Evolutionary conservation across 2,329 filamentous ascomycete species (phyloP).

Genomic region (Ceratocystis diversiconidia): DNA sequence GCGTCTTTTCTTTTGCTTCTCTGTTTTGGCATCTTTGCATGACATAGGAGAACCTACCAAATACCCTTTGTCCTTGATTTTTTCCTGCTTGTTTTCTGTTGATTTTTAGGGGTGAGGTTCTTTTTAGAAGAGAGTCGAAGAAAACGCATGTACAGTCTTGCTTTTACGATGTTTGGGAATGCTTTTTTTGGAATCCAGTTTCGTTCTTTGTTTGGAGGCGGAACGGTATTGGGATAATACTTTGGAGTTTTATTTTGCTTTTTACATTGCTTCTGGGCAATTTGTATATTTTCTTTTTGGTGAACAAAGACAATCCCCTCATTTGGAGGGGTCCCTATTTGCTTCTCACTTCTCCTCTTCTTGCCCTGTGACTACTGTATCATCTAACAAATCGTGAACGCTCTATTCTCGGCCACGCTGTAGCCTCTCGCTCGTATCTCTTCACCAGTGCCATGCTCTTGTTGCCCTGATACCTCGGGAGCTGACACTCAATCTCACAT

Average conservation of each 20-base stretch:
- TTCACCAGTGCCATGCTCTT: no score
- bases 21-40: conserved; percentile 5
- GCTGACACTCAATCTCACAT: no score
- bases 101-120: neutral
- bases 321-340: no score
- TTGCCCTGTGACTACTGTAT: no score
- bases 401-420: no score
- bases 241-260: conserved; percentile 11
- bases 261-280: neutral
- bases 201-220: neutral
- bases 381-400: no score
- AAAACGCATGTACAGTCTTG: conserved; percentile 18
- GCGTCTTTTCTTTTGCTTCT: conserved; percentile 5
- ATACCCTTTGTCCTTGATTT: neutral
- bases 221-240: neutral
- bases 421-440: no score
- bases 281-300: neutral
- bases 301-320: no score
- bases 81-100: neutral
- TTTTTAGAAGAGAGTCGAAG: conserved; percentile 8
- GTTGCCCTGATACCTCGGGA: no score
- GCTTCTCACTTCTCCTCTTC: no score
- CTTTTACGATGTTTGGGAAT: conserved; percentile 14
- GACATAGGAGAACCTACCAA: neutral
- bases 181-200: neutral